Conservation (phyloP, 1,284 basidiomycete species). For the Pholiota adiposa region DNA sequence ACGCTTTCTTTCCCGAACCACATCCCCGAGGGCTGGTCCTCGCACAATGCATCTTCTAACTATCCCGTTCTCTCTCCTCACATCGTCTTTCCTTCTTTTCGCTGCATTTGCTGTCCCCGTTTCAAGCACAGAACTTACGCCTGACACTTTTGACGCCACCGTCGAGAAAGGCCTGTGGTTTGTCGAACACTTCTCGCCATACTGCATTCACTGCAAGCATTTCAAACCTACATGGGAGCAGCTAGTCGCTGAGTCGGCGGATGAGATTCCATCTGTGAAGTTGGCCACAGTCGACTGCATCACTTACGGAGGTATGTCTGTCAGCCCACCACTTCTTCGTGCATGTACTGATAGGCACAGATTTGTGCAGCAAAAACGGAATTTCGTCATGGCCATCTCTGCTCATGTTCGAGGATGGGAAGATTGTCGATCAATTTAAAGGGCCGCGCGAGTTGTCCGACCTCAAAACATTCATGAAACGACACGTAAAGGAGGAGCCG, state of each 20-base stretch:
- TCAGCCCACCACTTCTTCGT: background rate
- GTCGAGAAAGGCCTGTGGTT: constrained; percentile 76
- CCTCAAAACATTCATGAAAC: constrained; percentile 39
- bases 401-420: constrained; percentile 75
- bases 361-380: constrained; percentile 75
- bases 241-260: constrained; percentile 63
- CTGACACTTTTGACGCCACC: constrained; percentile 65
- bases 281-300: constrained; percentile 89
- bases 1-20: constrained; percentile 2
- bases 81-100: constrained; percentile 20
- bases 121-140: constrained; percentile 48
- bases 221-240: constrained; percentile 88
- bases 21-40: constrained; percentile 17
- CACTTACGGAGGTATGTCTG: constrained; percentile 74
- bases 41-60: constrained; percentile 16
- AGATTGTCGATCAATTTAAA: constrained; percentile 61
- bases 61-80: constrained; percentile 16
- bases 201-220: constrained; percentile 75
- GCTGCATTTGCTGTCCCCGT: constrained; percentile 15
- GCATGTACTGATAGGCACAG: constrained; percentile 42
- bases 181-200: constrained; percentile 80
- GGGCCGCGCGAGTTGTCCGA: constrained; percentile 38
- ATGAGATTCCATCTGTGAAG: constrained; percentile 61
- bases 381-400: constrained; percentile 83
- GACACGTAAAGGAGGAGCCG: constrained; percentile 25